Evolutionary conservation across 495 filamentous ascomycete genomes (phyloP), one percentile per base, ranked within the genome.

Genomic region (Aspergillus kassunensis): DNA sequence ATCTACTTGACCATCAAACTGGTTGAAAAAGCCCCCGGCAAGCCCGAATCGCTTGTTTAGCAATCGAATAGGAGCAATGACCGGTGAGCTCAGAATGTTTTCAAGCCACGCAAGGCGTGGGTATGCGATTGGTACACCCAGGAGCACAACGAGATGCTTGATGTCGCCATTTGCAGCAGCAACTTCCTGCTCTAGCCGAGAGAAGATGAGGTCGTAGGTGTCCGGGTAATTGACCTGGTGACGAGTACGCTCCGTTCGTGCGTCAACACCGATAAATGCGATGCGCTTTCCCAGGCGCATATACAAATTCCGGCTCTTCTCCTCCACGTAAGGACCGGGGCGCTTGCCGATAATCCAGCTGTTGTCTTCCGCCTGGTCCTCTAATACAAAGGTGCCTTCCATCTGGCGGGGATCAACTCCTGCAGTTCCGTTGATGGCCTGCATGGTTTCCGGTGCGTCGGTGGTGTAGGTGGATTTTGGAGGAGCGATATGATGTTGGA

Each of bases 61-160:
- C 56, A 97, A 85, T 35, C 89, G 88, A 56, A 97, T 83, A 0
- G 89, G 88, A 1, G 83, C 89, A 58, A 96, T 85, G 36, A 96
- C 44, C 1, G 92, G 92, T 41, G 86, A 91, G 27, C 75, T 78
- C 52, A 97, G 82, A 48, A 97, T 86, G 62, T 92, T 95, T 66
- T 93, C 89, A 6, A 96, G 79, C 92, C 92, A 96, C 10, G 89
- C 90, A 35, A 97, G 78, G 47, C 92, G 88, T 6, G 92, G 92
- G 63, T 96, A 97, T 6, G 91, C 91, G 56, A 97, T 96, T 2
- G 92, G 92, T 23, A 97, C 89, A 45, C 92, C 92, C 39, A 97
- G 73, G 4, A 97, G 76, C 4, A 97, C 74, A 34, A 97, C 78
- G 35, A 97, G 69, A 57, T 97, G 92, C 66, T 84, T 87, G 62